phyloP scores from a whole-genome alignment of 202 grass and related monocot genomes.

The Zoysia matrella region DNA sequence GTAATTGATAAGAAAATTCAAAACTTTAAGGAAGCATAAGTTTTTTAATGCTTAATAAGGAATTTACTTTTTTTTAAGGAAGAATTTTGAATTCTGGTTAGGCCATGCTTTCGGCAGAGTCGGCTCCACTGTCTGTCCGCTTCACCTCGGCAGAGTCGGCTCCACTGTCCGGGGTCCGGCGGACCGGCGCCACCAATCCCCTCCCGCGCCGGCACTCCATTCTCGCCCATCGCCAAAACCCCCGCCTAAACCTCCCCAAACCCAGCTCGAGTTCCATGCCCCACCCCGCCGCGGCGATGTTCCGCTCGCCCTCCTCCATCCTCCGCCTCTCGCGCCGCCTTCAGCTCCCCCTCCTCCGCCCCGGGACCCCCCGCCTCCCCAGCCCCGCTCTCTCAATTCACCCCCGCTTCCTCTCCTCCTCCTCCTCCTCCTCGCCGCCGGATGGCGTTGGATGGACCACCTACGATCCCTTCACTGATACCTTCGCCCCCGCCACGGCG shows the following conservation, averaged over 20 bases:
- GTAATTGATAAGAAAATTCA: no score
- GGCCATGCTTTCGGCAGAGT: not conserved
- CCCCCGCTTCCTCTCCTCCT: constrained; percentile 41
- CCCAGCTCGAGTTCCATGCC: constrained; percentile 6
- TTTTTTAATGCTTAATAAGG: no score
- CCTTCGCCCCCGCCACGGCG: not conserved
- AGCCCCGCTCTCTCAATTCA: not conserved
- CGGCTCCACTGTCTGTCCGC: not conserved
- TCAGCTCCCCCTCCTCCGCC: not conserved
- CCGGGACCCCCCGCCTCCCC: not conserved
- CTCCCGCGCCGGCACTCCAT: constrained; percentile 35
- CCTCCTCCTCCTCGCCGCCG: constrained; percentile 6
- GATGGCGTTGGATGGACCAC: constrained; percentile 7
- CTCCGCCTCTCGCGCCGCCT: constrained; percentile 44
- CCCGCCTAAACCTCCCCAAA: not conserved
- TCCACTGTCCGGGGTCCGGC: not conserved
- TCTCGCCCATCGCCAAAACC: constrained; percentile 8
- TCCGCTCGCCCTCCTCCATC: constrained; percentile 21
- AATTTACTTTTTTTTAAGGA: not conserved
- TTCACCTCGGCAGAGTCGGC: not conserved
- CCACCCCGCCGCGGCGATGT: constrained; percentile 27
- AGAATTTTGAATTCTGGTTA: not conserved
- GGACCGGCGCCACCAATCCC: not conserved
- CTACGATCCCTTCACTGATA: constrained; percentile 31
- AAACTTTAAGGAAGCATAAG: no score